These are phyloP conservation scores for Aspergillus brunneoviolaceus DNA, from an alignment of 2,329 filamentous ascomycete species.

Conservation along the genomic window DNA sequence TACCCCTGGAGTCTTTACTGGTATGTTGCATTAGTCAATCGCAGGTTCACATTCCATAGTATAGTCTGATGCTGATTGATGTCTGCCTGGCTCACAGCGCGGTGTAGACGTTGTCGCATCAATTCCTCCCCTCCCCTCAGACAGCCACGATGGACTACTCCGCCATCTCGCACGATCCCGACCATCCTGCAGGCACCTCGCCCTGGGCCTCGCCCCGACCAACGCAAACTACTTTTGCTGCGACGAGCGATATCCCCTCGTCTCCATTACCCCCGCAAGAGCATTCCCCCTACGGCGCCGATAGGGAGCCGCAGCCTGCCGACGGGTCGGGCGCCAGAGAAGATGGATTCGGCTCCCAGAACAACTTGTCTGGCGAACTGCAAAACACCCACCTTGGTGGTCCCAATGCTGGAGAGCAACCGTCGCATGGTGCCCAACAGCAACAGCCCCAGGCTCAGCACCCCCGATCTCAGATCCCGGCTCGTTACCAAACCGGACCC, in stretches of 20 bases:
- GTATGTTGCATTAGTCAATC: conserved; percentile 17
- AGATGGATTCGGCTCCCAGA: conserved; percentile 41
- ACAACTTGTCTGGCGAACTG: conserved; percentile 45
- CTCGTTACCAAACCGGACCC: conserved; percentile 49
- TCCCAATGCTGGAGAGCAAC: conserved; percentile 38
- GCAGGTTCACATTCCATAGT: not conserved
- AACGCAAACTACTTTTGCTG: conserved; percentile 43
- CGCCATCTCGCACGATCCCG: conserved; percentile 55
- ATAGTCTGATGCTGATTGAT: conserved; percentile 10
- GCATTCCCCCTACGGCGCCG: conserved; percentile 34
- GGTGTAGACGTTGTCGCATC: conserved; percentile 22
- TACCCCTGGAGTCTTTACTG: conserved; percentile 10
- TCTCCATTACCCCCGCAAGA: conserved; percentile 42
- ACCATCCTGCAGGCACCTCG: conserved; percentile 58
- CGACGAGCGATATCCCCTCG: conserved; percentile 40
- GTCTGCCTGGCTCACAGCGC: conserved; percentile 10
- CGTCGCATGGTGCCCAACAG: conserved; percentile 35
- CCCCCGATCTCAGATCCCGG: conserved; percentile 44
- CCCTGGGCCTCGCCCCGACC: conserved; percentile 64
- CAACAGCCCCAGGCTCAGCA: conserved; percentile 39
- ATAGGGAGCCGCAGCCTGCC: conserved; percentile 19
- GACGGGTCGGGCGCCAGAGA: conserved; percentile 21
- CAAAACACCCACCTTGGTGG: conserved; percentile 43
- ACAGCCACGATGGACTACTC: conserved; percentile 64
- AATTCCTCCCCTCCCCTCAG: conserved; percentile 15